phyloP scores from a whole-genome alignment of 345 rosid genomes.

The Pugionium cornutum region DNA sequence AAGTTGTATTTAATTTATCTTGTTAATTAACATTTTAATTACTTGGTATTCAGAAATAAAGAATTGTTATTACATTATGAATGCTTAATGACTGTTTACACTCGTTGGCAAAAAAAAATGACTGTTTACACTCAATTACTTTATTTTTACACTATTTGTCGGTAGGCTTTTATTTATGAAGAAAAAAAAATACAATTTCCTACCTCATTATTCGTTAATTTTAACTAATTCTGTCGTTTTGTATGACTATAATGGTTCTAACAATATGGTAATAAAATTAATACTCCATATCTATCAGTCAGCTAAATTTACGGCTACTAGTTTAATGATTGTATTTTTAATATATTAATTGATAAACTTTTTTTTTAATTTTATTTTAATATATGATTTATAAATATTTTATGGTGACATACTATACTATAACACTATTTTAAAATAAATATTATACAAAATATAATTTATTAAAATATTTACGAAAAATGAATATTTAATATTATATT shows the following conservation, averaged over 20 bases:
- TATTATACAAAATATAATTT: too few species aligned
- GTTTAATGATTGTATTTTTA: constrained; percentile 15
- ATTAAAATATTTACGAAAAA: too few species aligned
- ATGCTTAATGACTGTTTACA: too few species aligned
- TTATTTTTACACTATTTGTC: constrained; percentile 28
- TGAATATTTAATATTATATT: too few species aligned
- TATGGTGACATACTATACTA: too few species aligned
- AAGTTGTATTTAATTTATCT: constrained; percentile 35
- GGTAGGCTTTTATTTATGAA: constrained; percentile 13
- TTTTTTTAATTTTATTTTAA: too few species aligned
- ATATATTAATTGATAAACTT: too few species aligned
- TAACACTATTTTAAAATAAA: too few species aligned
- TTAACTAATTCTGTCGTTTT: constrained; percentile 21
- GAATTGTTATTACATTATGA: neutral
- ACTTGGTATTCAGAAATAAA: constrained; percentile 26
- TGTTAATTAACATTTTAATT: constrained; percentile 32
- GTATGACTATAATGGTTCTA: neutral
- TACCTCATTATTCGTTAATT: neutral
- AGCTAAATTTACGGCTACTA: constrained; percentile 27
- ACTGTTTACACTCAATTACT: constrained; percentile 12
- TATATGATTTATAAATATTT: too few species aligned
- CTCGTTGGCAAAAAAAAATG: too few species aligned
- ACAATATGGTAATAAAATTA: too few species aligned
- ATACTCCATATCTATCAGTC: neutral
- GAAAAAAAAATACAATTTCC: neutral